Evolutionary conservation across 2,329 filamentous ascomycete species (phyloP).

Genomic region (Fusarium mundagurra): DNA sequence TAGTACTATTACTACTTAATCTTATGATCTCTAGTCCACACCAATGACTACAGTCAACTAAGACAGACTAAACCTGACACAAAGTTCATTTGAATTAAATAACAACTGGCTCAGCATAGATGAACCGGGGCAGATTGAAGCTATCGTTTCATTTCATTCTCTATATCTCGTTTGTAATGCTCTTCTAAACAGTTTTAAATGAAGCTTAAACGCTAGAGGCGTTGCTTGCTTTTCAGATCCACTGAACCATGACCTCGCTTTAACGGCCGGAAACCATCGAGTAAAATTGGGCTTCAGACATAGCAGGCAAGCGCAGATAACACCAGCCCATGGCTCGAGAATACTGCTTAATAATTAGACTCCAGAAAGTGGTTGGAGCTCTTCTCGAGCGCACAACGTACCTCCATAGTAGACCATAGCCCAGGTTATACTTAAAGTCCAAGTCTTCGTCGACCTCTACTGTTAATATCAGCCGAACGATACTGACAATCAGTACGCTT

Average conservation of each 20-base stretch:
- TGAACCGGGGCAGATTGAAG: accelerated
- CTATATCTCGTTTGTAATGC: accelerated
- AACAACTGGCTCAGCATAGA: too few relatives aligned
- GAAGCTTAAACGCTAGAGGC: not conserved
- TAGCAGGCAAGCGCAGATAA: not conserved
- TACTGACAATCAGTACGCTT: not conserved
- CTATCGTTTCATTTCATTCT: not conserved
- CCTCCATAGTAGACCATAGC: not conserved
- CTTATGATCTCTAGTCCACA: too few relatives aligned
- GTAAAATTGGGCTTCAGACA: not conserved
- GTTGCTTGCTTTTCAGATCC: not conserved
- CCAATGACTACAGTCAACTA: too few relatives aligned
- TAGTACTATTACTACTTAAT: not conserved
- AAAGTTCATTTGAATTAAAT: too few relatives aligned
- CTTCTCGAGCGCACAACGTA: accelerated
- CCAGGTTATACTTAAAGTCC: not conserved
- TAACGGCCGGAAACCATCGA: not conserved
- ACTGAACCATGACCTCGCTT: not conserved
- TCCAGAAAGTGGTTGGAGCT: accelerated
- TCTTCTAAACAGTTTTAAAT: not conserved
- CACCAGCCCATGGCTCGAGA: not conserved
- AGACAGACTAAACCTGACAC: too few relatives aligned
- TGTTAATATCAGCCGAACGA: not conserved
- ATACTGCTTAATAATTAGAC: accelerated
- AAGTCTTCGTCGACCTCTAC: not conserved